phyloP scores from a whole-genome alignment of 306 rosid species.

The Cyamopsis tetragonoloba region DNA sequence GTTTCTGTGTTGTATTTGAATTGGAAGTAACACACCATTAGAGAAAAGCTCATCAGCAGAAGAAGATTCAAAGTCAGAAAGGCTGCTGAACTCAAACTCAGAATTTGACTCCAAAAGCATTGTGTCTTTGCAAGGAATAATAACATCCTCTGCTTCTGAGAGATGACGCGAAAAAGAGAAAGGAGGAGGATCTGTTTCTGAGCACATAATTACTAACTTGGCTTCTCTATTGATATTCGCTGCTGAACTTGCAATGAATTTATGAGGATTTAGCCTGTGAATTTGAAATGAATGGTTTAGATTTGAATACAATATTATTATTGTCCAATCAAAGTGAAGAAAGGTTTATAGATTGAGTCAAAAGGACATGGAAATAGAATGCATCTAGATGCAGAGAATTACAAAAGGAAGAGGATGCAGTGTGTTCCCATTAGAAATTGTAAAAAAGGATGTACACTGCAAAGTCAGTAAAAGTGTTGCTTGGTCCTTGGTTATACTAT shows the following conservation, averaged over 20 bases:
- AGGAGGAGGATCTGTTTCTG: conserved; percentile 56
- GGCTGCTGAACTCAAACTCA: conserved; percentile 69
- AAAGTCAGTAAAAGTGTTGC: conserved; percentile 16
- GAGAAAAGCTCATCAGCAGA: conserved; percentile 83
- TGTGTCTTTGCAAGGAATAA: conserved; percentile 41
- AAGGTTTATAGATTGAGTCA: conserved; percentile 38
- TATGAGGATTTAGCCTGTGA: no score
- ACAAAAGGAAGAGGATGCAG: conserved; percentile 32
- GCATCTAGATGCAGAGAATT: conserved; percentile 5
- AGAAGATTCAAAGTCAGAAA: conserved; percentile 45
- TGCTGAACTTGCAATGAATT: no score
- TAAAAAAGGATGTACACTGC: neutral
- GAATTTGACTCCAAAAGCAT: conserved; percentile 43
- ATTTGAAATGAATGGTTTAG: no score
- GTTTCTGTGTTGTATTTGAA: conserved; percentile 33
- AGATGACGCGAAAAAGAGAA: conserved; percentile 63
- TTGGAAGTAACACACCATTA: conserved; percentile 69
- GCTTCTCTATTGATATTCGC: no score
- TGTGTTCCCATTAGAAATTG: conserved; percentile 34
- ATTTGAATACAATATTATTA: no score
- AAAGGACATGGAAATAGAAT: conserved; percentile 18
- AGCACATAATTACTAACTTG: conserved; percentile 39
- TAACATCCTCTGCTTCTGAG: conserved; percentile 11
- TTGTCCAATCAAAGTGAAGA: no score
- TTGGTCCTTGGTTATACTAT: no score